Evolutionary conservation across 352 stramenopile genomes (phyloP), one percentile per base, ranked within the genome.

Genomic region (Pythium insidiosum): DNA sequence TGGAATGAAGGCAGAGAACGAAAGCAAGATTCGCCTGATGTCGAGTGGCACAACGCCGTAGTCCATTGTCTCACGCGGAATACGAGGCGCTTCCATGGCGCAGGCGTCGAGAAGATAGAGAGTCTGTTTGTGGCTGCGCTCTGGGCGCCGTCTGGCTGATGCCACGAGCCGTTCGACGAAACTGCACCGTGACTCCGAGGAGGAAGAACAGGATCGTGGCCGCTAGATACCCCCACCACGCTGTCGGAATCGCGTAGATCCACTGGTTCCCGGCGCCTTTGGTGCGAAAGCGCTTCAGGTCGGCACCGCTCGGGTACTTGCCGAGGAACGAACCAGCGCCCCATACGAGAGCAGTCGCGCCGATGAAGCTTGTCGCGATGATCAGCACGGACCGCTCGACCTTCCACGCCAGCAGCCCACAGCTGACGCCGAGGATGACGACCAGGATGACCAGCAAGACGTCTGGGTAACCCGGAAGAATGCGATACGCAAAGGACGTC

Each of bases 301-400:
- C 47, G 33, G 65, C 61, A 36, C 62, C 58, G n/a, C 48, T 80
- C 12, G 72, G 72, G 57, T 80, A 84, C 40, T 53, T 52, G 30
- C 72, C 68, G 1, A 62, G 66, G 53, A 78, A 84, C 41, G 78
- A 77, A 20, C 72, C 72, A 20, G 82, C 36, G 18, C 68, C 68
- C 34, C 64, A 70, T 10, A 77, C 42, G 23, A 73, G 51, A 13
- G 69, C 53, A 24, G 59, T 59, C 3, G 72, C 52, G 5, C 72
- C 72, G 6, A 68, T 60, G 19, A 81, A 82, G 12, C 55, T 61
- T 4, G 72, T 84, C 12, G 67, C 64, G 21, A 80, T 40, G 29
- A 84, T 68, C 0, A 84, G 46, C 22, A 79, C 63, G 7, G 68
- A 63, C 9, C 68, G 69, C 47, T 84, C 72, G 13, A 82, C 25